A percentile compares a stretch with the other conserved stretches of the same genome.
These are phyloP conservation scores for Podospora fimiseda DNA, from an alignment of 495 filamentous ascomycete genomes.

Conservation along the genomic window DNA sequence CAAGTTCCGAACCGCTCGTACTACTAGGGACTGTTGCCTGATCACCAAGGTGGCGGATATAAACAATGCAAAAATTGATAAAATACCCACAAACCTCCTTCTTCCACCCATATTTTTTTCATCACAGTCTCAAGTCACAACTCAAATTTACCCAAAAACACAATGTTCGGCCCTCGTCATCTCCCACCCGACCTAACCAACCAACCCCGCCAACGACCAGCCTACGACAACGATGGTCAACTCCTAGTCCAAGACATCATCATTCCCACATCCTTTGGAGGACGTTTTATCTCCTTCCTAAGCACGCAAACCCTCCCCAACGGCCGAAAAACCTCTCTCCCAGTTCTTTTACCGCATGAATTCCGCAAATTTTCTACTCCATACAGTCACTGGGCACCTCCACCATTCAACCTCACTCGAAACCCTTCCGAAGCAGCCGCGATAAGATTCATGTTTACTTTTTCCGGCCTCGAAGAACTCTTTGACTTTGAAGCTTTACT, in stretches of 20 bases:
- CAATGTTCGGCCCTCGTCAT: too few relatives aligned
- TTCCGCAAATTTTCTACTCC: slow-evolving; percentile 1
- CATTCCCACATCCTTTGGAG: not conserved
- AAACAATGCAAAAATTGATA: too few relatives aligned
- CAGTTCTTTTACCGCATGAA: not conserved
- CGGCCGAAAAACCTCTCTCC: not conserved
- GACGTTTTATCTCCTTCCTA: not conserved
- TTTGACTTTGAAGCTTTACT: slow-evolving; percentile 1
- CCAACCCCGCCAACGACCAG: too few relatives aligned
- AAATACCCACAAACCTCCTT: too few relatives aligned
- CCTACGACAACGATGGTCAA: too few relatives aligned
- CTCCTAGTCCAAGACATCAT: not conserved
- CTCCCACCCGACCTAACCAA: too few relatives aligned
- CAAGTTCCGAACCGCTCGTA: too few relatives aligned
- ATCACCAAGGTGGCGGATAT: too few relatives aligned
- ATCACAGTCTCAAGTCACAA: too few relatives aligned
- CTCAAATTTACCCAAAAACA: too few relatives aligned
- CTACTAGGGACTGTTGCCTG: too few relatives aligned
- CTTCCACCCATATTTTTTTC: too few relatives aligned
- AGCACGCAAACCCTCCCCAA: not conserved
- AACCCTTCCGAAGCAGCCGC: slow-evolving; percentile 1
- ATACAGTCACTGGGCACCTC: slow-evolving; percentile 16
- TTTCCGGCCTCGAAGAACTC: slow-evolving; percentile 4
- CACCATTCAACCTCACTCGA: slow-evolving; percentile 14
- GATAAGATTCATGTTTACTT: slow-evolving; percentile 5